Percentiles rank a stretch among this genome's conserved stretches.
phyloP scores from a whole-genome alignment of 2,329 filamentous ascomycete species.

The Scedosporium apiospermum region DNA sequence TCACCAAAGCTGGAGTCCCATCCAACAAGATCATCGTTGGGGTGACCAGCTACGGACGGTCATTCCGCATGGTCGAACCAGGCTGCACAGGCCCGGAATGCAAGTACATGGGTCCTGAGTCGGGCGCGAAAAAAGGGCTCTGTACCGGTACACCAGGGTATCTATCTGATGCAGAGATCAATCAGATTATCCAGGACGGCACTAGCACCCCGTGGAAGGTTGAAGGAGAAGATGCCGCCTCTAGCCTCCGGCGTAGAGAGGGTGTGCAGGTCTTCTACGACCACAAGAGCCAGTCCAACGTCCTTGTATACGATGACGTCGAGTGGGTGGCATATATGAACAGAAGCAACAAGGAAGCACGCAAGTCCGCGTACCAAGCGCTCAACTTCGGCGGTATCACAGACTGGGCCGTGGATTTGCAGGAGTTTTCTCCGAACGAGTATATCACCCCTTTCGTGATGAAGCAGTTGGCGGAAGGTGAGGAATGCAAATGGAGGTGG shows the following conservation, averaged over 20 bases:
- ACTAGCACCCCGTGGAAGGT: not conserved
- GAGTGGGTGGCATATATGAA: conserved; percentile 18
- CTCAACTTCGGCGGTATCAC: too few species aligned
- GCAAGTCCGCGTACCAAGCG: not conserved
- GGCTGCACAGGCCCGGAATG: conserved; percentile 18
- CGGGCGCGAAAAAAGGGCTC: conserved; percentile 14
- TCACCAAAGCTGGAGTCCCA: conserved; percentile 16
- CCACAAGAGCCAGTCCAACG: conserved; percentile 6
- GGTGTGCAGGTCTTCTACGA: not conserved
- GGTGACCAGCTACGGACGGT: conserved; percentile 20
- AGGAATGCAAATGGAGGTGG: not conserved
- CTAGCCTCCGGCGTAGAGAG: too few species aligned
- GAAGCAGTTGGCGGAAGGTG: not conserved
- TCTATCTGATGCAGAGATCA: conserved; percentile 9
- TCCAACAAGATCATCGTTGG: conserved; percentile 22
- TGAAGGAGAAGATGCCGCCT: too few species aligned
- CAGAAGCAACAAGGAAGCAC: conserved; percentile 11
- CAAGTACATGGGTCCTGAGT: conserved; percentile 14
- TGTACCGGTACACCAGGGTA: conserved; percentile 22
- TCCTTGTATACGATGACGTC: conserved; percentile 13
- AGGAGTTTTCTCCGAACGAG: not conserved
- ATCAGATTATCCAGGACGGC: not conserved
- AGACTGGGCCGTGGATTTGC: not conserved
- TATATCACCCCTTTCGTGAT: not conserved
- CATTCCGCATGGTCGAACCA: conserved; percentile 21